phyloP scores from a whole-genome alignment of 768 basidiomycete species.

The Boletus rex-veris region DNA sequence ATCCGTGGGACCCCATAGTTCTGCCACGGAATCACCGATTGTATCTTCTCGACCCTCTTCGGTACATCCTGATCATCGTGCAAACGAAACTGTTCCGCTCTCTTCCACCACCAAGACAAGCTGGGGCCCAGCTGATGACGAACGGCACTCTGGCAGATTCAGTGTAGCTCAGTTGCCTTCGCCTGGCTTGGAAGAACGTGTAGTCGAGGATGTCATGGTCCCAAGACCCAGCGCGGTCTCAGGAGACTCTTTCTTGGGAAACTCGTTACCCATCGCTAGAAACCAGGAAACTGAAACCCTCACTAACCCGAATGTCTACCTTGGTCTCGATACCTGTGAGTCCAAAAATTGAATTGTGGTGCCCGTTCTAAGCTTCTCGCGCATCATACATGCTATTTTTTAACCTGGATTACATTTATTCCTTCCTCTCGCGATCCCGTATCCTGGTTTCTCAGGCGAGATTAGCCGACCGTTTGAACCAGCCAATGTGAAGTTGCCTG shows the following conservation, averaged over 20 bases:
- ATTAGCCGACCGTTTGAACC: neutral
- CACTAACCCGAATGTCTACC: constrained; percentile 18
- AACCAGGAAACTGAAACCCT: neutral
- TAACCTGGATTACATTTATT: constrained; percentile 38
- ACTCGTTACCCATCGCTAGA: too few species aligned
- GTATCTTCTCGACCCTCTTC: constrained; percentile 45
- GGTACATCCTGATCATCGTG: constrained; percentile 50
- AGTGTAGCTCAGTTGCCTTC: constrained; percentile 43
- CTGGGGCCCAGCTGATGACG: constrained; percentile 49
- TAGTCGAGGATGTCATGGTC: constrained; percentile 22
- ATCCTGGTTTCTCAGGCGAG: constrained; percentile 9
- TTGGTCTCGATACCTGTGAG: constrained; percentile 22
- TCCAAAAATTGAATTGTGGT: neutral
- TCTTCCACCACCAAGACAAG: constrained; percentile 43
- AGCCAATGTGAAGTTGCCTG: constrained; percentile 13
- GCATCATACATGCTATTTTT: constrained; percentile 33
- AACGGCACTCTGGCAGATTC: constrained; percentile 32
- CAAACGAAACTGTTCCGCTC: constrained; percentile 51
- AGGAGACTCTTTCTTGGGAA: constrained; percentile 18
- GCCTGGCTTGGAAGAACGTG: constrained; percentile 56
- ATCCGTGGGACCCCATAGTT: constrained; percentile 54
- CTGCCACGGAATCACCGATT: constrained; percentile 37
- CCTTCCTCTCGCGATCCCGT: constrained; percentile 14
- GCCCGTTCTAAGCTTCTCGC: neutral
- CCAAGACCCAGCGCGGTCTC: constrained; percentile 9